Percentiles rank a stretch among this genome's conserved stretches.
Conservation (phyloP, 805 yeast genomes). For the Zygotorulaspora danielsina region DNA sequence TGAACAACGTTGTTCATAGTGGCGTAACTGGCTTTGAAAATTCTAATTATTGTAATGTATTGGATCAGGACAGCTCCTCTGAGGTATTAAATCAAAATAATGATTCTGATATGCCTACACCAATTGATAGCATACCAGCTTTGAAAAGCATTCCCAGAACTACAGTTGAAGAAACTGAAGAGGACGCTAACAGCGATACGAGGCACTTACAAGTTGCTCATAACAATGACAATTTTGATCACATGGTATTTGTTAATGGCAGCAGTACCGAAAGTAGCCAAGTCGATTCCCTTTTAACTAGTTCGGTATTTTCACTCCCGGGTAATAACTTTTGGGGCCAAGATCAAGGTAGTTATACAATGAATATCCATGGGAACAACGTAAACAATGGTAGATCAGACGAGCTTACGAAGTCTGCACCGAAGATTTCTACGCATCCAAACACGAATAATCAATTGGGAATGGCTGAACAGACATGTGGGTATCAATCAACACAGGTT, state of each 20-base stretch:
- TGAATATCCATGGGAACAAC: neutral
- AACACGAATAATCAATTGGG: neutral
- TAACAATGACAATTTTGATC: conserved; percentile 11
- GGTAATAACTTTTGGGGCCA: conserved; percentile 10
- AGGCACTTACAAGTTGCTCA: conserved; percentile 1
- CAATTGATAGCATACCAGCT: conserved; percentile 18
- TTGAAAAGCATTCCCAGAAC: conserved; percentile 17
- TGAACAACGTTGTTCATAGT: conserved; percentile 4
- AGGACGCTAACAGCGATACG: conserved; percentile 7
- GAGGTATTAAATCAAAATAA: conserved; percentile 10
- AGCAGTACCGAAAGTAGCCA: conserved; percentile 25
- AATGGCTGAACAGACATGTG: neutral
- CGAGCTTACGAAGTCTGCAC: neutral
- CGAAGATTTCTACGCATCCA: neutral
- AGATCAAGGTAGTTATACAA: conserved; percentile 10
- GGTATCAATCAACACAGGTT: neutral
- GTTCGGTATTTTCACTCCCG: conserved; percentile 23
- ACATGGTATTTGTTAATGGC: conserved; percentile 15
- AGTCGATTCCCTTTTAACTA: conserved; percentile 25
- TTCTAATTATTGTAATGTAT: conserved; percentile 8
- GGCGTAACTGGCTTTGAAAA: conserved; percentile 3
- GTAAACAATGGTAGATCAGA: neutral
- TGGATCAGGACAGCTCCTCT: conserved; percentile 13
- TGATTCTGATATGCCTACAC: conserved; percentile 20
- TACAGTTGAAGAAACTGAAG: conserved; percentile 15